These are phyloP conservation scores for Crithidia expoeki DNA, from an alignment of 208 protist genomes.

Conservation along the genomic window DNA sequence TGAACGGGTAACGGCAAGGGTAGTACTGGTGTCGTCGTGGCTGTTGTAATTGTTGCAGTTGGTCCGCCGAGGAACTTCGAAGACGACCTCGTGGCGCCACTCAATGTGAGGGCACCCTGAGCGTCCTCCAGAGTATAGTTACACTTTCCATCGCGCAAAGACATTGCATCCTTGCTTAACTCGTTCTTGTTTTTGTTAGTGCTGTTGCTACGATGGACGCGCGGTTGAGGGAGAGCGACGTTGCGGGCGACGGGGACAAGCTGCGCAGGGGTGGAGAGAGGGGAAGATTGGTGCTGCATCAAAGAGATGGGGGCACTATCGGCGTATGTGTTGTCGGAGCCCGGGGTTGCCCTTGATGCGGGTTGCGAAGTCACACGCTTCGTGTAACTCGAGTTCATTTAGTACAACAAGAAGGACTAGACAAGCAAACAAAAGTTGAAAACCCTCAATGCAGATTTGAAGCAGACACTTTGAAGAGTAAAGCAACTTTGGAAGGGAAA, in stretches of 20 bases:
- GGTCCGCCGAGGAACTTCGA: background rate
- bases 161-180: background rate
- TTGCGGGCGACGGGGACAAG: no score
- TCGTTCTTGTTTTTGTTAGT: background rate
- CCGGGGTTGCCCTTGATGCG: background rate
- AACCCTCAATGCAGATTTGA: no score
- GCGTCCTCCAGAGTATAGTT: background rate
- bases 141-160: background rate
- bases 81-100: background rate
- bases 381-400: background rate
- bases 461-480: constrained; percentile 4
- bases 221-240: no score
- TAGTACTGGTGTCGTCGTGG: background rate
- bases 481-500: constrained; percentile 11
- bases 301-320: background rate
- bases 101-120: background rate
- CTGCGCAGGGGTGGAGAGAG: background rate
- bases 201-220: background rate
- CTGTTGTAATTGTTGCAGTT: background rate
- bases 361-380: constrained; percentile 2
- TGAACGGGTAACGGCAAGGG: no score
- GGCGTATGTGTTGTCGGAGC: background rate
- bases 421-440: constrained; percentile 22
- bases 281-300: background rate
- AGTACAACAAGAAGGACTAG: background rate